These are phyloP conservation scores for Podospora fimiseda DNA, from an alignment of 495 filamentous ascomycete species.

Conservation along the genomic window DNA sequence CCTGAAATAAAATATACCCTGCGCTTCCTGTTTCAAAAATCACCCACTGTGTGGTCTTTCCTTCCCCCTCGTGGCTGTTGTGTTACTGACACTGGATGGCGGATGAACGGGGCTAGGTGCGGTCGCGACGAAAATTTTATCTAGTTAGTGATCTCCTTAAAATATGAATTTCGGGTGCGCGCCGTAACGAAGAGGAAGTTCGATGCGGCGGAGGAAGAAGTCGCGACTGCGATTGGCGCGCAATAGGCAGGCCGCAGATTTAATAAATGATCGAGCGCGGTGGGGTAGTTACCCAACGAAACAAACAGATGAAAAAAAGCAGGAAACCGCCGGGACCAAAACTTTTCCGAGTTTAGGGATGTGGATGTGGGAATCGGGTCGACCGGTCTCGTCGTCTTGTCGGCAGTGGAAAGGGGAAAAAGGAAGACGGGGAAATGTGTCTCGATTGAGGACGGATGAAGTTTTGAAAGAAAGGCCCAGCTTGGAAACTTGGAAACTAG, in stretches of 20 bases:
- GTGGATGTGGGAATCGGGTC: background rate
- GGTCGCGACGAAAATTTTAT: background rate
- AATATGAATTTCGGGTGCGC: background rate
- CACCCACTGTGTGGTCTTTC: background rate
- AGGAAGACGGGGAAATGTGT: background rate
- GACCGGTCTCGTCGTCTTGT: background rate
- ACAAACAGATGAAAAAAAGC: background rate
- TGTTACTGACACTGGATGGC: background rate
- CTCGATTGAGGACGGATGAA: constrained; percentile 1
- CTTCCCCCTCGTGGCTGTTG: background rate
- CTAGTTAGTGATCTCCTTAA: background rate
- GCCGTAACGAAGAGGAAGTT: background rate
- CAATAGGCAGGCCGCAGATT: constrained; percentile 1
- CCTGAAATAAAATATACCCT: background rate
- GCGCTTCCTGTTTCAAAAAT: constrained; percentile 14
- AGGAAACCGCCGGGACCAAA: background rate
- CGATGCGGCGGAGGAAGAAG: background rate
- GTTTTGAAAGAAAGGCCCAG: background rate
- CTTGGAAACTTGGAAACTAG: background rate
- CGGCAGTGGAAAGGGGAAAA: background rate
- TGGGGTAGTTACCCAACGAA: too few relatives aligned
- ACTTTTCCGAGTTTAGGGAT: too few relatives aligned
- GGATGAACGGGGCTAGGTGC: too few relatives aligned
- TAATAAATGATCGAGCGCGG: background rate
- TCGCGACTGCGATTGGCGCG: constrained; percentile 1